Evolutionary conservation across 2,329 filamentous ascomycete genomes (phyloP).

Genomic region (Fusarium graminum): DNA sequence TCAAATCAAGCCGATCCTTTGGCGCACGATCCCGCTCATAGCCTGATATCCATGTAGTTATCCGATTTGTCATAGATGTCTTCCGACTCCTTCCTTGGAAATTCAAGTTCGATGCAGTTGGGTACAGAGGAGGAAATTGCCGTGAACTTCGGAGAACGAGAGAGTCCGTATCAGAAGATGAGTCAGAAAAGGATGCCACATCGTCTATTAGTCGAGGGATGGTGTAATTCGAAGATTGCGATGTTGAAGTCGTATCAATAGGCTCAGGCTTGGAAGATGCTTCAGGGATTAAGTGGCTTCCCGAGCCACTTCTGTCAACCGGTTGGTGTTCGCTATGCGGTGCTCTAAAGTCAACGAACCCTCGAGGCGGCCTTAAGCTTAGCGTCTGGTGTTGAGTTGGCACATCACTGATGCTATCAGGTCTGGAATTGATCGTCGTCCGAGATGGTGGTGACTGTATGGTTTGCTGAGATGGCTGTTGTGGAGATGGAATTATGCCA

Average conservation of each 20-base stretch:
- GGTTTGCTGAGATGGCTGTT: slow-evolving; percentile 8
- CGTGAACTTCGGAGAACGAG: slow-evolving; percentile 50
- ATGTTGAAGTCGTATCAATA: slow-evolving; percentile 25
- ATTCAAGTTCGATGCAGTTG: slow-evolving; percentile 44
- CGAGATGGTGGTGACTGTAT: slow-evolving; percentile 21
- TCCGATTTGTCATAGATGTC: slow-evolving; percentile 51
- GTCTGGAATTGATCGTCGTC: neutral
- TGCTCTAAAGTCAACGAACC: slow-evolving; percentile 8
- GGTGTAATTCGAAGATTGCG: slow-evolving; percentile 45
- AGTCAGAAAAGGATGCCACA: slow-evolving; percentile 41
- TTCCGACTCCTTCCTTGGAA: slow-evolving; percentile 45
- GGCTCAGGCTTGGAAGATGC: slow-evolving; percentile 8
- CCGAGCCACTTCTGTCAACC: neutral
- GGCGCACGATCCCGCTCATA: slow-evolving; percentile 50
- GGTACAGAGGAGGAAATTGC: slow-evolving; percentile 52
- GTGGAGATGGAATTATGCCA: slow-evolving; percentile 17
- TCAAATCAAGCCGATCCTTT: slow-evolving; percentile 31
- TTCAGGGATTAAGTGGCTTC: slow-evolving; percentile 2
- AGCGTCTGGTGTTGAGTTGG: slow-evolving; percentile 3
- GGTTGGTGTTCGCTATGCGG: slow-evolving; percentile 7
- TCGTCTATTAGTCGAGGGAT: slow-evolving; percentile 42
- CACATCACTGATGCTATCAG: neutral
- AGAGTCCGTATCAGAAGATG: slow-evolving; percentile 49
- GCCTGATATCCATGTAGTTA: slow-evolving; percentile 53
- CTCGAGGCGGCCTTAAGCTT: slow-evolving; percentile 12